Conservation (phyloP, 495 filamentous ascomycete genomes). For the Hamigera avellanea region DNA sequence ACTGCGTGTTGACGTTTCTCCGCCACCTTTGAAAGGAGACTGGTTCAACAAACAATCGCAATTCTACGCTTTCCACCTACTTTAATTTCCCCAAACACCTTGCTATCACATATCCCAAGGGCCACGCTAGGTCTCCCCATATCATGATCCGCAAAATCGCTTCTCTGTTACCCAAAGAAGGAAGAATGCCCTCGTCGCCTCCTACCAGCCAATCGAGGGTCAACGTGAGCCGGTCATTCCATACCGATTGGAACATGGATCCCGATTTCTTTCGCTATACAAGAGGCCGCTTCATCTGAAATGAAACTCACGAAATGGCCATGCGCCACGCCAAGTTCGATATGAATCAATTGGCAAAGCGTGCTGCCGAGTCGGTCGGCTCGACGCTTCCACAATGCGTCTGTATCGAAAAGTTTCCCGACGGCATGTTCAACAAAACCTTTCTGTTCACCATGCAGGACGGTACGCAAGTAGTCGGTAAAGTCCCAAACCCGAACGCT, state of each 20-base stretch:
- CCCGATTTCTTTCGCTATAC: conserved; percentile 11
- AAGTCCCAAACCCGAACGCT: conserved; percentile 22
- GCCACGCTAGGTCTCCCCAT: too few relatives aligned
- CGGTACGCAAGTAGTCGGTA: conserved; percentile 17
- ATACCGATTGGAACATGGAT: background rate
- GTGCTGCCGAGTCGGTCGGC: conserved; percentile 13
- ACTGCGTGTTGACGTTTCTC: too few relatives aligned
- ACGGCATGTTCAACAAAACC: conserved; percentile 22
- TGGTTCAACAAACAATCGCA: too few relatives aligned
- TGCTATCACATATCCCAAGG: too few relatives aligned
- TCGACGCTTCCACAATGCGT: conserved; percentile 8
- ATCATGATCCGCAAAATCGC: background rate
- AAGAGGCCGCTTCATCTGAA: conserved; percentile 12
- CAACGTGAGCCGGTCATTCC: background rate
- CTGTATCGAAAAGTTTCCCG: conserved; percentile 11
- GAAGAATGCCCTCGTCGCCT: background rate
- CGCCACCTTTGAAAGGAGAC: too few relatives aligned
- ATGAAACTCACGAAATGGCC: conserved; percentile 13
- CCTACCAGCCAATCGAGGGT: background rate
- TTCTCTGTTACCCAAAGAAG: background rate
- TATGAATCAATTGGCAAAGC: conserved; percentile 14
- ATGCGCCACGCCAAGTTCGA: conserved; percentile 15
- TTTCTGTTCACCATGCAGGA: conserved; percentile 21
- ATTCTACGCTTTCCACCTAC: too few relatives aligned
- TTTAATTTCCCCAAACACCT: too few relatives aligned